A percentile compares a stretch with the other conserved stretches of the same genome.
These are phyloP conservation scores for Malus orientalis DNA, from an alignment of 306 rosid species.

Conservation along the genomic window DNA sequence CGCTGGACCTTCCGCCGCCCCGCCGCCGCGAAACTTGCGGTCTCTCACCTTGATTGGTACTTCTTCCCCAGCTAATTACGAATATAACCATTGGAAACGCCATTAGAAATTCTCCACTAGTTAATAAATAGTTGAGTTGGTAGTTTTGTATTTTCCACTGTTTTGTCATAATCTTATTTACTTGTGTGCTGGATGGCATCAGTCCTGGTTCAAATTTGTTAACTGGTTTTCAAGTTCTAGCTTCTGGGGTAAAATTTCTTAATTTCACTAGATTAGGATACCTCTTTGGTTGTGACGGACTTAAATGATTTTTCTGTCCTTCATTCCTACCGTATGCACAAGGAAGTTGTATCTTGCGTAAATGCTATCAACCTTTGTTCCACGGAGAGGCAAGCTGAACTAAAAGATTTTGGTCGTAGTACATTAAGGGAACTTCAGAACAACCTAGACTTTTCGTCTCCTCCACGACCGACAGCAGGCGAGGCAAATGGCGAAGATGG, in stretches of 20 bases:
- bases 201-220: constrained; percentile 89
- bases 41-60: too few species aligned
- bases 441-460: constrained; percentile 73
- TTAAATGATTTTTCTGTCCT: too few species aligned
- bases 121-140: too few species aligned
- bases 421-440: constrained; percentile 28
- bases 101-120: too few species aligned
- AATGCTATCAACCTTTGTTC: constrained; percentile 68
- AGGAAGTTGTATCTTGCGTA: constrained; percentile 39
- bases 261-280: constrained; percentile 9
- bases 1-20: too few species aligned
- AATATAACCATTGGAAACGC: too few species aligned
- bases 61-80: too few species aligned
- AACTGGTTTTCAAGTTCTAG: constrained; percentile 71
- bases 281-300: too few species aligned
- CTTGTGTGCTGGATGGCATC: constrained; percentile 67
- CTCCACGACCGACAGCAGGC: constrained; percentile 36
- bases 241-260: too few species aligned
- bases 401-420: constrained; percentile 78
- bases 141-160: not conserved
- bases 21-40: too few species aligned
- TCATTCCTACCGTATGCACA: too few species aligned
- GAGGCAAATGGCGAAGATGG: constrained; percentile 20
- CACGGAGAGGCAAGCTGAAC: constrained; percentile 77
- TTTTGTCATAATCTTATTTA: constrained; percentile 16